Conservation (phyloP, 768 basidiomycete species). For the Collybiopsis luxurians region DNA sequence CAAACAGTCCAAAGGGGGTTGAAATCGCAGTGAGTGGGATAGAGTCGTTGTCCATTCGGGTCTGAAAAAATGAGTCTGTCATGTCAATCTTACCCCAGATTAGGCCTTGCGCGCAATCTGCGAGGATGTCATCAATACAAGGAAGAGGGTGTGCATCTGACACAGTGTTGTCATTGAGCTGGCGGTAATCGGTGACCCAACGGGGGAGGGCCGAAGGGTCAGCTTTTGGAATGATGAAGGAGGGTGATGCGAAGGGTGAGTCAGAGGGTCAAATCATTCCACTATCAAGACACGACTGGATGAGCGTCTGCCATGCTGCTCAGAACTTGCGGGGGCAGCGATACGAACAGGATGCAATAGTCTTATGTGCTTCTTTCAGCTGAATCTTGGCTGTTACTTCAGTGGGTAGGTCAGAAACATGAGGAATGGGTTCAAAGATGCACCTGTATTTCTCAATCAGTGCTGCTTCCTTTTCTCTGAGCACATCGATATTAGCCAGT, state of each 20-base stretch:
- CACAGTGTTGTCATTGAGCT: slow-evolving; percentile 21
- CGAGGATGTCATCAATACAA: slow-evolving; percentile 17
- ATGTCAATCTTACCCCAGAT: slow-evolving; percentile 26
- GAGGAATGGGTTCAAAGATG: too few species aligned
- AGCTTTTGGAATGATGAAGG: not conserved
- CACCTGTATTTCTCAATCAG: too few species aligned
- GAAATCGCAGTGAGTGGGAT: slow-evolving; percentile 29
- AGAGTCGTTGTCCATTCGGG: slow-evolving; percentile 23
- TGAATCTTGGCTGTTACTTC: too few species aligned
- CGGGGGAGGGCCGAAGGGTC: not conserved
- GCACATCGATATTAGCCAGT: not conserved
- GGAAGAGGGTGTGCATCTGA: slow-evolving; percentile 18
- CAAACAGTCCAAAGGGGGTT: slow-evolving; percentile 34
- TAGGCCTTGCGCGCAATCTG: slow-evolving; percentile 21
- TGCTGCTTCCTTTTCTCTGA: not conserved
- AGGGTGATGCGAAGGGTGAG: too few species aligned
- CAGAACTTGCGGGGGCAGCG: not conserved
- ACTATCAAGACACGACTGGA: too few species aligned
- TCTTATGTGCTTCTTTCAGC: slow-evolving; percentile 12
- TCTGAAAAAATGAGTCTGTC: slow-evolving; percentile 39
- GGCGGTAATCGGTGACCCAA: slow-evolving; percentile 23
- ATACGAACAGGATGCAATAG: not conserved
- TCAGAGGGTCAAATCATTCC: too few species aligned
- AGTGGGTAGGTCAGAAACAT: too few species aligned
- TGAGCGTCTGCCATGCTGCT: too few species aligned